Base-by-base conservation (phyloP, 2,329 filamentous ascomycete species). In the Penicillium janthinellum region DNA sequence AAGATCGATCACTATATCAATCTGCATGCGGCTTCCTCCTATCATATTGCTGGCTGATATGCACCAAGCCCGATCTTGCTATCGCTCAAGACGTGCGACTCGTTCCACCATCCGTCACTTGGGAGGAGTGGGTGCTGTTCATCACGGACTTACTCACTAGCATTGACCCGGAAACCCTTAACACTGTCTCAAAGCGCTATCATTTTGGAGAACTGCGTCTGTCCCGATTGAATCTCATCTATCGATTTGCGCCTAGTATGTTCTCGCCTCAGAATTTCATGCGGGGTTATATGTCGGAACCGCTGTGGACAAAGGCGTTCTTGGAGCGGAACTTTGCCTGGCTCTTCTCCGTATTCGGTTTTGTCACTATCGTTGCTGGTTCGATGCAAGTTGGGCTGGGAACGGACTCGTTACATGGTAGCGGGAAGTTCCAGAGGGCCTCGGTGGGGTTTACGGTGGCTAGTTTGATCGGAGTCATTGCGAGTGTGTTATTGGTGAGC, bases 141-240 rank as follows among this genome's bases (percentile, higher is more conserved):
- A 60, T 64, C 0, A 47, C 45, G 1, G 34, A 66, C 7, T n/a
- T 70, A 8, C 44, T 56, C 5, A 28, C 42, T 0, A 34, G 41
- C 3, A 45, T 63, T 6, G 49, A 62, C 4, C 53, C 54, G n/a
- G 48, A 54, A 7, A 58, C 65, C 1, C 64, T 79, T 37, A 67
- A 81, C 57, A 59, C 17, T 2, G 49, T 60, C 34, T 44, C 48
- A 15, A 34, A 45, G 39, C 78, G 78, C 1, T 82, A 78, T 60
- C 54, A 67, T 48, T 77, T 77, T 55, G 79, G 77, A 17, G 79
- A 82, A 68, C 45, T 82, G 12, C 73, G 77, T 1, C 63, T 77
- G 0, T 57, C 55, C 2, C 63, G 74, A 14, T 53, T 78, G 6
- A 76, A 77, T 35, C 59, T 60, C 5, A 67, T 75, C 3, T 73